Evolutionary conservation across 164 flowering plant species (phyloP), one percentile per base, ranked within the genome.

Genomic region (Chimonanthus praecox): DNA sequence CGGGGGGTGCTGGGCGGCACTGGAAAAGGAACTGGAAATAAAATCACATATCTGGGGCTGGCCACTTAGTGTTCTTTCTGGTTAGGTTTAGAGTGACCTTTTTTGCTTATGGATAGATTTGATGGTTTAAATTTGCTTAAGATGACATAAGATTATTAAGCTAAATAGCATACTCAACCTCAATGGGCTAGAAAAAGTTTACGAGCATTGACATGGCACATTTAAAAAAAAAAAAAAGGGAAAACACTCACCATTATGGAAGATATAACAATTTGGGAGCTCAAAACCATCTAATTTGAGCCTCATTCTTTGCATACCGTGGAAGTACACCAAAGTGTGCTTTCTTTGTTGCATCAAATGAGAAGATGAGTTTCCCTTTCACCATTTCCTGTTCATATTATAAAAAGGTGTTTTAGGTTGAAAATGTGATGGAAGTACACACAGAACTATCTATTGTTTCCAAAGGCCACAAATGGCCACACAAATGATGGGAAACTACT

Each of bases 251-350:
- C 99, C 98, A 79, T 93, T 93, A 69, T 95, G 99, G 81, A 95
- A 95, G 79, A 95, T 90, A 84, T 87, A 95, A 82, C 99, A 95
- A 77, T 90, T 95, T 72, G 99, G 98, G 80, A 95, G 97, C 83
- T 95, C 98, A 75, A 75, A 95, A 95, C 99, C 99, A 95, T 85
- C 78, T 87, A 72, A 95, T 93, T 60, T 82, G 85, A 70, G 81
- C 84, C 72, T 95, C 99, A 82, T 92, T 79, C 80, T 89, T 93
- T 49, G 96, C 93, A 85, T 93, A 93, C n/a, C 98, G 89, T 5
- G 98, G 98, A 74, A 95, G 96, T 68, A 95, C 72, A 78, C 99
- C 99, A 86, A 95, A 95, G 64, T 93, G 94, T 72, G 98, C 87
- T 69, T 86, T 91, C 77, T 88, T 87, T 54, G 97, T 87, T 45